Evolutionary conservation across 768 basidiomycete genomes (phyloP).

Genomic region (Pulveroboletus ravenelii): DNA sequence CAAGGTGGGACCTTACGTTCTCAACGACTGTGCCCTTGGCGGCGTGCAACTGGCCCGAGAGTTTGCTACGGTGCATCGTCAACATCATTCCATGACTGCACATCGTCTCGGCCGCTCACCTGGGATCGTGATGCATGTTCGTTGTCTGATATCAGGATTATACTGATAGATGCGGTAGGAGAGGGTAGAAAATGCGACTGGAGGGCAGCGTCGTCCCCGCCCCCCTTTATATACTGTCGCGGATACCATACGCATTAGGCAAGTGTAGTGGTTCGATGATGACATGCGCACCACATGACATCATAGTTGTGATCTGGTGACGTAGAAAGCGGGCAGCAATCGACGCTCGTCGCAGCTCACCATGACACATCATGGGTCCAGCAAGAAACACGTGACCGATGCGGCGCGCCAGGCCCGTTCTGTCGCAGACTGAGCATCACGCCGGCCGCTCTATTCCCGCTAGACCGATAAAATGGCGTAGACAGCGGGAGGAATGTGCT

Average conservation of each 20-base stretch:
- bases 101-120: slow-evolving; percentile 14
- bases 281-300: slow-evolving; percentile 25
- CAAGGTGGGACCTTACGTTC: slow-evolving; percentile 18
- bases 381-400: too few relatives aligned
- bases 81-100: not conserved
- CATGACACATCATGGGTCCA: too few relatives aligned
- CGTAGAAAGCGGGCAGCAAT: slow-evolving; percentile 15
- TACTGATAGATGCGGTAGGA: not conserved
- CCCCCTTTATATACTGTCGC: slow-evolving; percentile 25
- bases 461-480: too few relatives aligned
- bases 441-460: too few relatives aligned
- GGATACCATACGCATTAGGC: slow-evolving; percentile 26
- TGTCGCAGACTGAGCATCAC: too few relatives aligned
- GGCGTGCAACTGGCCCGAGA: slow-evolving; percentile 34
- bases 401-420: not conserved
- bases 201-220: not conserved
- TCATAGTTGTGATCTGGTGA: slow-evolving; percentile 24
- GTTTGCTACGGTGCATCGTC: slow-evolving; percentile 25
- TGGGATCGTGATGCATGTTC: slow-evolving; percentile 24
- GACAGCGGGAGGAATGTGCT: too few relatives aligned
- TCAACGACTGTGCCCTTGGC: slow-evolving; percentile 35
- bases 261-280: slow-evolving; percentile 20
- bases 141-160: not conserved
- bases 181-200: slow-evolving; percentile 10
- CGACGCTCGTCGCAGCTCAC: slow-evolving; percentile 1